phyloP scores from a whole-genome alignment of 202 grass and related monocot genomes.

The Zizania palustris region DNA sequence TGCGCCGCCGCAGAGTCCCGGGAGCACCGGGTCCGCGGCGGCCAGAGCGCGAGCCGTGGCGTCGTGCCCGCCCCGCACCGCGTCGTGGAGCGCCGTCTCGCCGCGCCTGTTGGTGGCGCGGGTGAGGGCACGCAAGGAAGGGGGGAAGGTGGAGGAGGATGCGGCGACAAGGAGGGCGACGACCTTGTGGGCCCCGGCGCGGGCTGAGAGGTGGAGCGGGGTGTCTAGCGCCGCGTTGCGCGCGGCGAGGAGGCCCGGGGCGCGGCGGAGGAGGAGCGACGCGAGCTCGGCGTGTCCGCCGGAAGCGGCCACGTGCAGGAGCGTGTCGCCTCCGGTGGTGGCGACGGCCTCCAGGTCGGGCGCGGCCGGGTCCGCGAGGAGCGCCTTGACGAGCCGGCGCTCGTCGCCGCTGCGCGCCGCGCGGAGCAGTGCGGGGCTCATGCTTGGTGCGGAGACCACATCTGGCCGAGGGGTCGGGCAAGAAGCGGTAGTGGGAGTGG shows the following conservation, averaged over 20 bases:
- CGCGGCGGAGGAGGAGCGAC: constrained; percentile 40
- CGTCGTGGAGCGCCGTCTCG: no score
- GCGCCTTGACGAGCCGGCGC: constrained; percentile 51
- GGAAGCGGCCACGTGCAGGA: constrained; percentile 46
- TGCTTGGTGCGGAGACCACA: constrained; percentile 10
- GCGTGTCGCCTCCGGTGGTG: constrained; percentile 49
- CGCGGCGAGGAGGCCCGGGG: constrained; percentile 44
- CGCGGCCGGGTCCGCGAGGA: constrained; percentile 43
- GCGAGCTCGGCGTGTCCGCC: constrained; percentile 42
- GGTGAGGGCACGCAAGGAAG: background rate
- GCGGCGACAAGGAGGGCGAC: constrained; percentile 40
- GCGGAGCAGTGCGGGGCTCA: constrained; percentile 41
- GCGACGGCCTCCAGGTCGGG: constrained; percentile 40
- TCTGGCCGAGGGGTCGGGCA: constrained; percentile 40
- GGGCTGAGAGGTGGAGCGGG: constrained; percentile 52
- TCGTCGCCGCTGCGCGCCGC: constrained; percentile 53
- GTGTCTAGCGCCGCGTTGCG: constrained; percentile 58
- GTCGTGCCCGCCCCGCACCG: no score
- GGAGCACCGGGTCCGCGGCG: constrained; percentile 39
- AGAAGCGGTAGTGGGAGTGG: constrained; percentile 36
- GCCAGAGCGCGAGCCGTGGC: constrained; percentile 38
- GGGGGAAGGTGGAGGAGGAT: background rate
- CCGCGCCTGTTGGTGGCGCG: no score
- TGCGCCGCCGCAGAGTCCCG: background rate
- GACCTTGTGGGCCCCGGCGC: constrained; percentile 52